Base-by-base conservation (phyloP, 2,329 filamentous ascomycete genomes). In the Fusarium tuaranense region DNA sequence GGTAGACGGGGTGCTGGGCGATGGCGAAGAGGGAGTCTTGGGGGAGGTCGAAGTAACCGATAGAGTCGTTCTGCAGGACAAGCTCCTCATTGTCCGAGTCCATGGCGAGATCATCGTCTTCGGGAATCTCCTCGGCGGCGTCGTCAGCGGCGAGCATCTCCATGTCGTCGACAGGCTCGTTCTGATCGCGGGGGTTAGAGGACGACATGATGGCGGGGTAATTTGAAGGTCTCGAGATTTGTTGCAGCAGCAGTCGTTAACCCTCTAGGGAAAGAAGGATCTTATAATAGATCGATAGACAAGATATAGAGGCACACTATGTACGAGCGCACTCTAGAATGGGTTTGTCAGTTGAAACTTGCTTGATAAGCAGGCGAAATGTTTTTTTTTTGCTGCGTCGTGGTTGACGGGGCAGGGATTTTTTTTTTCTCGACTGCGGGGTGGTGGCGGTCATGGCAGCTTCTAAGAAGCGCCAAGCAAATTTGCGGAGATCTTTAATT, bases 1-100 rank as follows among this genome's bases (percentile, higher is more conserved):
- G 91, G 80, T 93, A 88, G 8, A 91, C 86, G 5, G 97, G 97
- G 82, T 99, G 97, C 82, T 98, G 95, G 20, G 96, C 95, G 82
- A 99, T 97, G 84, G 94, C 92, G 87, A 98, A 99, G 80, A 99
- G 93, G 70, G 93, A 95, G 88, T 98, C 95, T 78, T 92, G 93
- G 86, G 98, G 95, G 39, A 86, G 84, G 86, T 98, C 97, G 81
- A 98, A 98, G 87, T 97, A 96, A 70, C 95, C 96, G 76, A 92
- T 88, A 75, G 95, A 97, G 87, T 99, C 96, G 87, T 98, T 99
- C 73, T 97, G 91, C 8, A 98, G 88, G 48, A 90, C 85, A 48
- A 98, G 91, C 82, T 97, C 94, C 77, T 94, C 92, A 64, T 92
- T 91, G 69, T 90, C 90, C 5, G 91, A 93, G 80, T 96, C 94